phyloP scores from a whole-genome alignment of 257 asterid species.

The Verbena officinalis region DNA sequence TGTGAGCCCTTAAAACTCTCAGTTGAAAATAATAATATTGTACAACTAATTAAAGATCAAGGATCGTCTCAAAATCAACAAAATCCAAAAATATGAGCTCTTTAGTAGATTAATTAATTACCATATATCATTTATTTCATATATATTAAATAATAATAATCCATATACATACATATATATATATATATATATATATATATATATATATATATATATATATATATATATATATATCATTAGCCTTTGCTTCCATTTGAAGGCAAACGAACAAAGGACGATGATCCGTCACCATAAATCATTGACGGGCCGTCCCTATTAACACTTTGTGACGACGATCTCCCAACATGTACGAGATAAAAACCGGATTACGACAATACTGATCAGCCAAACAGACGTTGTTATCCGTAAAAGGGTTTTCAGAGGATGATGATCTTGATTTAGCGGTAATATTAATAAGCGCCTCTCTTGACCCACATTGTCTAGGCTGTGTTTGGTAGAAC shows the following conservation, averaged over 20 bases:
- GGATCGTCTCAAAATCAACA: too few species aligned
- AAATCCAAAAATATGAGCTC: too few species aligned
- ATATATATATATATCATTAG: constrained; percentile 32
- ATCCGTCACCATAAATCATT: constrained; percentile 57
- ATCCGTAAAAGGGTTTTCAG: constrained; percentile 11
- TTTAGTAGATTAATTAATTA: too few species aligned
- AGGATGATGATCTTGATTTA: not conserved
- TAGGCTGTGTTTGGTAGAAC: constrained; percentile 83
- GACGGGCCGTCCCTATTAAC: constrained; percentile 37
- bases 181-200: too few species aligned
- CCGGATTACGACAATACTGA: constrained; percentile 40
- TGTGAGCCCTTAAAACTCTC: too few species aligned
- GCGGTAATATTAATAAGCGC: not conserved
- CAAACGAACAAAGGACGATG: constrained; percentile 59
- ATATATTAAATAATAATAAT: too few species aligned
- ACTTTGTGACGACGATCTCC: constrained; percentile 22
- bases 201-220: too few species aligned
- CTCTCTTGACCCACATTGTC: constrained; percentile 59
- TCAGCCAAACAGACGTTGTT: constrained; percentile 29
- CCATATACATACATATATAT: too few species aligned
- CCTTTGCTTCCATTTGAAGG: constrained; percentile 68
- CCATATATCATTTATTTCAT: too few species aligned
- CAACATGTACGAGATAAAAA: constrained; percentile 37
- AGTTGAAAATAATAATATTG: too few species aligned
- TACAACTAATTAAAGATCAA: too few species aligned